These are phyloP conservation scores for Diplodia sapinea DNA, from an alignment of 2,329 filamentous ascomycete species.

Conservation along the genomic window DNA sequence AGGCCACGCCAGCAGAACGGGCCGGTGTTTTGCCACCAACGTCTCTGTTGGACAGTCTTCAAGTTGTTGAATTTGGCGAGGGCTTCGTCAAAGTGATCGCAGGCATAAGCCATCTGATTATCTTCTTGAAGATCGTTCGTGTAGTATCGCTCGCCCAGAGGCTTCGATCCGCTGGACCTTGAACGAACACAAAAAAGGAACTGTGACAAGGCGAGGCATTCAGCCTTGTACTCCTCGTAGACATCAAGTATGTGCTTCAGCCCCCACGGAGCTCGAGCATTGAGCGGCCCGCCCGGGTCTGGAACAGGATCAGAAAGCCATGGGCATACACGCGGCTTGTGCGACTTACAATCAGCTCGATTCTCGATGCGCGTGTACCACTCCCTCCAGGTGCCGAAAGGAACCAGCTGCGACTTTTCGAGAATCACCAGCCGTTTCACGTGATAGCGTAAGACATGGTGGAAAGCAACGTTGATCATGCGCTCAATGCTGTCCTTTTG, in stretches of 20 bases:
- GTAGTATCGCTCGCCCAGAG: slow-evolving; percentile 7
- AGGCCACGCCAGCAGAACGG: slow-evolving; percentile 7
- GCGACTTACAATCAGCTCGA: not conserved
- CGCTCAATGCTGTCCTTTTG: slow-evolving; percentile 19
- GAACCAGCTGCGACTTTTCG: slow-evolving; percentile 3
- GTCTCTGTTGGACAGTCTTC: slow-evolving; percentile 12
- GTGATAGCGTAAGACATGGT: slow-evolving; percentile 9
- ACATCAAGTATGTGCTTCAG: not conserved
- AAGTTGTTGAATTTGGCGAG: slow-evolving; percentile 3
- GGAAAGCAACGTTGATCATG: slow-evolving; percentile 23
- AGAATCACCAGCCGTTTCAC: slow-evolving; percentile 15
- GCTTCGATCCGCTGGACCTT: not conserved
- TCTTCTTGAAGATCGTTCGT: not conserved
- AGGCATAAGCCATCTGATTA: slow-evolving; percentile 3
- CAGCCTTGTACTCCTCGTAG: slow-evolving; percentile 10
- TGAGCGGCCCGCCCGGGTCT: not conserved
- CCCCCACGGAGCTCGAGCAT: not conserved
- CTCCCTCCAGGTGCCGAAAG: slow-evolving; percentile 9
- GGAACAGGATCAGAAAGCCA: not conserved
- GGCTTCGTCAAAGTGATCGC: slow-evolving; percentile 24
- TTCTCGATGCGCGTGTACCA: slow-evolving; percentile 13
- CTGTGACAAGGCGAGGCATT: slow-evolving; percentile 1
- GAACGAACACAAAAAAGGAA: slow-evolving; percentile 1
- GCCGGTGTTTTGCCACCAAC: not conserved
- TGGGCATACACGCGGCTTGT: not conserved